Conservation (phyloP, 225 moss, liverwort and hornwort genomes). For the Straminergon stramineum region DNA sequence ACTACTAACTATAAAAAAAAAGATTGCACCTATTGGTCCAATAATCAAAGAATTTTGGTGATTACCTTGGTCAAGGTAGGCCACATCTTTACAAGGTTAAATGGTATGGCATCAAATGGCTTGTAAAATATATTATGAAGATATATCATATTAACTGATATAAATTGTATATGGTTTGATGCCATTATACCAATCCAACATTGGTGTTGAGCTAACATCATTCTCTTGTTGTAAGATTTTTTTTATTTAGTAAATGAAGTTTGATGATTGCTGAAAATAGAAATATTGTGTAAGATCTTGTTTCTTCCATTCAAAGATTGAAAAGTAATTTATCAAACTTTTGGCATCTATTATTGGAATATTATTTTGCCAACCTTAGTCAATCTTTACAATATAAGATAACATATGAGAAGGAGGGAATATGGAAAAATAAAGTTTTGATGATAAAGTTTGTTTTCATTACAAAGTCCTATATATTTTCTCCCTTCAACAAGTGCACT, state of each 20-base stretch:
- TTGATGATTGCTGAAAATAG: not conserved
- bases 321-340: not conserved
- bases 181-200: not conserved
- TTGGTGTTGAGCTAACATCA: not conserved
- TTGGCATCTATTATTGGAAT: not conserved
- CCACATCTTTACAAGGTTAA: not conserved
- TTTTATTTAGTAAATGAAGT: not conserved
- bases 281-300: rapidly evolving
- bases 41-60: no score
- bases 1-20: no score
- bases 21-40: no score
- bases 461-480: rapidly evolving
- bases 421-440: not conserved
- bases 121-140: not conserved
- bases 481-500: not conserved
- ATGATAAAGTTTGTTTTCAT: rapidly evolving
- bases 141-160: not conserved
- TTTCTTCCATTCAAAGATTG: not conserved
- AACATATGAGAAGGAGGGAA: not conserved
- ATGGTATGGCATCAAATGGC: not conserved
- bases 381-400: not conserved
- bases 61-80: no score
- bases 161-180: not conserved
- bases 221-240: not conserved
- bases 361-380: not conserved